Base-by-base conservation (phyloP, 805 yeast species). In the Ogataea haglerorum region DNA sequence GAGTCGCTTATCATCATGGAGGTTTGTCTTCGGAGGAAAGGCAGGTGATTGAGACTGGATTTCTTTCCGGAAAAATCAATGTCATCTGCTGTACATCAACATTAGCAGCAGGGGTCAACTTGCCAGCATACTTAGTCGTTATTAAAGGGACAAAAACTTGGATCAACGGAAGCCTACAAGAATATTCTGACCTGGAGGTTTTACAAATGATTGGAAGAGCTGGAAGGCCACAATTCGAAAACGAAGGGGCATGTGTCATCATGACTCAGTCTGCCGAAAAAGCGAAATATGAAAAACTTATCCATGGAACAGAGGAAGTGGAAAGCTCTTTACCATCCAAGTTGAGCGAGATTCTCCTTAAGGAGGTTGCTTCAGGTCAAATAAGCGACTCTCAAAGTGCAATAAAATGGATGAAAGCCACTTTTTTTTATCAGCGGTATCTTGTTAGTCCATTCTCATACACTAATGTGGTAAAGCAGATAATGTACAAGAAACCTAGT, bases 191-290 rank as follows among this genome's bases (percentile, higher is more conserved):
- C 33, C 58, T 76, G 17, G 83, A 78, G 42, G 59, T 78, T 22
- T 55, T 75, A 30, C 84, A 80, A 48, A 80, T 79, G 85, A 70
- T 79, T 56, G 84, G 83, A 3, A 64, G 84, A 49, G 83, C 84
- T 3, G 84, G 85, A 3, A 65, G 83, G 35, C 82, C 82, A 0
- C 78, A 73, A 23, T 76, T 67, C 53, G 82, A 77, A 49, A 65
- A 64, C 3, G 69, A 68, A 25, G 75, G 75, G 2, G 75, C 70
- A 4, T 75, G 77, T 3, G 66, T 76, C 1, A 66, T 77, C 12
- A 60, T 76, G 65, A 77, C 82, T 1, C 65, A 64, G 10, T 34
- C 48, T 1, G 50, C 53, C 4, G 57, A 60, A 38, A 64, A 61
- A 29, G 38, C 43, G 3, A 60, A 56, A n/a, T 76, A 74, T 52